Evolutionary conservation across 2,329 filamentous ascomycete genomes (phyloP).

Genomic region (Talaromyces piceae): DNA sequence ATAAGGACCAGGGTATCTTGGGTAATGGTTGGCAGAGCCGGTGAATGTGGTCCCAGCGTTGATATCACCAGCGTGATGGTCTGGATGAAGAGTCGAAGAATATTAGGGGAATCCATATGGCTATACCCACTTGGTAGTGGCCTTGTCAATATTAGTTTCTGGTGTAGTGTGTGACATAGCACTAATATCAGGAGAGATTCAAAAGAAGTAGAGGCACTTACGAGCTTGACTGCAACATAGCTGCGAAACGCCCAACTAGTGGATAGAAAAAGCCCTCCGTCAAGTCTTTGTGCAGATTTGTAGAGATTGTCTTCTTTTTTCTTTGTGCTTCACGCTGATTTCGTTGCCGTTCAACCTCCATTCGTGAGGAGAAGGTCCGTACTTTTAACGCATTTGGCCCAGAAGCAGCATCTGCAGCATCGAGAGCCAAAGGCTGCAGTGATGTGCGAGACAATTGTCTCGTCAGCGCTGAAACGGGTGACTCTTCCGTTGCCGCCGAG

Average conservation of each 20-base stretch:
- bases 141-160: too few species aligned
- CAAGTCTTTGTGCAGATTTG: constrained; percentile 70
- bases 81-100: constrained; percentile 74
- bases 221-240: constrained; percentile 49
- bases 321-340: constrained; percentile 37
- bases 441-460: constrained; percentile 62
- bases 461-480: constrained; percentile 62
- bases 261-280: constrained; percentile 77
- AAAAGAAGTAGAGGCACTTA: too few species aligned
- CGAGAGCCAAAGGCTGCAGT: constrained; percentile 71
- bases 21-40: constrained; percentile 71
- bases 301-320: constrained; percentile 54
- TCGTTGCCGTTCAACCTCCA: constrained; percentile 55
- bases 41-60: constrained; percentile 70
- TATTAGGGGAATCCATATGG: constrained; percentile 64
- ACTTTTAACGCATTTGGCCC: constrained; percentile 83
- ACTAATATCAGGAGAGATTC: too few species aligned
- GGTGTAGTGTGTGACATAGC: too few species aligned
- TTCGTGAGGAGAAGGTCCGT: constrained; percentile 75
- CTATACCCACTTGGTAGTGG: constrained; percentile 37
- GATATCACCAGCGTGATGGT: constrained; percentile 78
- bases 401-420: constrained; percentile 69
- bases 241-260: constrained; percentile 70
- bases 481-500: constrained; percentile 29
- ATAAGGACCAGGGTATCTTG: constrained; percentile 78